Evolutionary conservation across 2,329 filamentous ascomycete genomes (phyloP).

Genomic region (Colletotrichum theobromicola): DNA sequence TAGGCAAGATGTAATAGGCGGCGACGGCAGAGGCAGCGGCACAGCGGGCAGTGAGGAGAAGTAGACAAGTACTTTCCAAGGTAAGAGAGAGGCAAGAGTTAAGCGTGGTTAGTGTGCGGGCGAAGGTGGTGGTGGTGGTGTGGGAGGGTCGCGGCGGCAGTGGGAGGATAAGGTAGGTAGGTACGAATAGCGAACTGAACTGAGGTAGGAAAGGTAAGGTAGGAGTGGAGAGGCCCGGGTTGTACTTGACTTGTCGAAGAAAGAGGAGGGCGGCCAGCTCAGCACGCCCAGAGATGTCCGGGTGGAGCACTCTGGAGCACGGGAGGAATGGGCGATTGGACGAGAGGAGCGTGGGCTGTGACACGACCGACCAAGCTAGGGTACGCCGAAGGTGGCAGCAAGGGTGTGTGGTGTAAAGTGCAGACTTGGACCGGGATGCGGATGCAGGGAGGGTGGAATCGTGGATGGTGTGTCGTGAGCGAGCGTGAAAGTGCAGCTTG

Average conservation of each 20-base stretch:
- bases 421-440: neutral
- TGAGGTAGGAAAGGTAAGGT: constrained; percentile 9
- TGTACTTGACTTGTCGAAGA: constrained; percentile 10
- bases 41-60: neutral
- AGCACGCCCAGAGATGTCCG: constrained; percentile 22
- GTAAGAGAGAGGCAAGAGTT: neutral
- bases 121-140: neutral
- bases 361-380: constrained; percentile 26
- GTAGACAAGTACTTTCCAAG: neutral
- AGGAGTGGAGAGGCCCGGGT: constrained; percentile 14
- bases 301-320: constrained; percentile 21
- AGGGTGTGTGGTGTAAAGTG: constrained; percentile 17
- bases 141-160: constrained; percentile 13
- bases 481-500: neutral
- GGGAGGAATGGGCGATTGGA: constrained; percentile 34
- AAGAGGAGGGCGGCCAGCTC: constrained; percentile 21
- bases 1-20: constrained; percentile 20
- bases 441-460: constrained; percentile 17
- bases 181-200: neutral
- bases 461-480: constrained; percentile 5
- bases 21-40: neutral
- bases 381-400: constrained; percentile 20
- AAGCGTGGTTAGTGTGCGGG: neutral
- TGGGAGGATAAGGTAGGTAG: constrained; percentile 4
- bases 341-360: constrained; percentile 34